Evolutionary conservation across 139 green algal species (phyloP).

Genomic region (Coelastrella sp.): DNA sequence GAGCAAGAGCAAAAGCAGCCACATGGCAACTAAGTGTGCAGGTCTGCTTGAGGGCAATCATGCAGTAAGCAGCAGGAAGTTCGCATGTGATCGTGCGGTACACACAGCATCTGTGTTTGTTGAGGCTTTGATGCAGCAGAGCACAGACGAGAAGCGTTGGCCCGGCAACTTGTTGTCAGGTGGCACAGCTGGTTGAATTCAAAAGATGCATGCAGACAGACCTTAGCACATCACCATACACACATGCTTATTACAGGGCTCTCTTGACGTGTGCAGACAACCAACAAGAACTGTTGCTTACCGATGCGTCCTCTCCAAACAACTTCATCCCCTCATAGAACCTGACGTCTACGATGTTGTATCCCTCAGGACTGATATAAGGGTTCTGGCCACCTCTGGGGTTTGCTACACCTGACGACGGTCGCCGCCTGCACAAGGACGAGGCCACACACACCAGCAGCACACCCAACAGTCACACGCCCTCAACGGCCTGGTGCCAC

Average conservation of each 20-base stretch:
- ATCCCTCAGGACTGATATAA: constrained; percentile 79
- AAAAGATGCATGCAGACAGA: too few species aligned
- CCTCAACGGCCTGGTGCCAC: background rate
- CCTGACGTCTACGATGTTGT: constrained; percentile 67
- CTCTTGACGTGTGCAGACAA: too few species aligned
- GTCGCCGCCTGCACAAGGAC: constrained; percentile 52
- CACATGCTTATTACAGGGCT: too few species aligned
- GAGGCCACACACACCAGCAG: background rate
- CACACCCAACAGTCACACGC: background rate
- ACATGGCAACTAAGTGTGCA: background rate
- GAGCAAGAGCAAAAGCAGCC: background rate
- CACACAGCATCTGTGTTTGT: background rate
- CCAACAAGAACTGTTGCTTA: background rate
- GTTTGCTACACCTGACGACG: constrained; percentile 46
- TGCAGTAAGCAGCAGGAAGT: background rate
- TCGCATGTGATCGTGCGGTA: background rate
- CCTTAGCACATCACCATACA: too few species aligned
- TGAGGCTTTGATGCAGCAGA: background rate
- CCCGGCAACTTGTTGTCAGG: too few species aligned
- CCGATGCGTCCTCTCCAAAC: constrained; percentile 66
- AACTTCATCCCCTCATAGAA: constrained; percentile 71
- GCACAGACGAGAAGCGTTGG: too few species aligned
- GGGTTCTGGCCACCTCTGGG: constrained; percentile 76
- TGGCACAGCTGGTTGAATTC: too few species aligned
- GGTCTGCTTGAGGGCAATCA: background rate